Evolutionary conservation across 208 protist species (phyloP), one percentile per base, ranked within the genome.

Genomic region (Tritrichomonas foetus): DNA sequence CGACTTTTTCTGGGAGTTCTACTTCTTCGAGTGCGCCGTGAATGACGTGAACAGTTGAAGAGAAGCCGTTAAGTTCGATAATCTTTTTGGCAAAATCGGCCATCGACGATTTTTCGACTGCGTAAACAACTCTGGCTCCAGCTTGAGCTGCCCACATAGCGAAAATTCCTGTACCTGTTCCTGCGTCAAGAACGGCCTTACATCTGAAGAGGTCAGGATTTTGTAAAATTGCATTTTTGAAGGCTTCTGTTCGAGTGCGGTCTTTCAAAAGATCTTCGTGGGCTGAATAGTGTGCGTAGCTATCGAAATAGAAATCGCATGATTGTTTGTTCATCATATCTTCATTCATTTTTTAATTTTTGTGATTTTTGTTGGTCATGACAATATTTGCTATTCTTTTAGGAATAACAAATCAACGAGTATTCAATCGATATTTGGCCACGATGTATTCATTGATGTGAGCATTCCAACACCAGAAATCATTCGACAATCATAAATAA

Each of bases 111-210:
- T 41, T 57, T 57, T 96, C 95, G 27, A 98, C 96, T 39, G 97
- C 98, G 94, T 98, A 96, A 3, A 99, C 98, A 92, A 98, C 96
- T 74, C 96, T 96, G 22, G 98, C 98, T 9, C 98, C 98, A 16
- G 96, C 96, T 93, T 97, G 95, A 11, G 98, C 98, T 0, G 98
- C 97, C 97, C 99, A 99, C 94, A 99, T 97, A 64, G 96, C 97
- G 3, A 99, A 96, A 66, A 99, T 98, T n/a, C 98, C 98, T 25
- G 98, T 99, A 66, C 98, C 98, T 93, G 97, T 98, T 47, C 99
- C 98, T 94, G 97, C 98, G 94, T 99, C 98, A 30, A 99, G 94
- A 9, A 98, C 97, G 66, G 97, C 95, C 93, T 98, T 97, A 41
- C 96, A 97, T 95, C 97, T 96, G 94, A 99, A 99, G 13, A 11